Evolutionary conservation across 331 rosid genomes (phyloP).

Genomic region (Erythrophleum ivorense): DNA sequence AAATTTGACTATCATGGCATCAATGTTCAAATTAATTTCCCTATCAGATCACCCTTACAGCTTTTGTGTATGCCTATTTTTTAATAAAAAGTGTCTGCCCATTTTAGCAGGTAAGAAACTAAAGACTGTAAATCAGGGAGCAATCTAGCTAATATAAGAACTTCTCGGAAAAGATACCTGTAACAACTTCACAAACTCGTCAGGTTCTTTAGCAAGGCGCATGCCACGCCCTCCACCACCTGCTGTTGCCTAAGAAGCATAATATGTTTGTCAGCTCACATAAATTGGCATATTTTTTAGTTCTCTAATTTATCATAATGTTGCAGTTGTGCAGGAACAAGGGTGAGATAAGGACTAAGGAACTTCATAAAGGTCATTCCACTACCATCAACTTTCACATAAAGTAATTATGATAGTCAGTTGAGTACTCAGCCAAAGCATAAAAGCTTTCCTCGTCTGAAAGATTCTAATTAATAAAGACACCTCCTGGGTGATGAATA

Average conservation of each 20-base stretch:
- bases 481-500: neutral
- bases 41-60: slow-evolving; percentile 17
- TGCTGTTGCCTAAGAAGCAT: slow-evolving; percentile 84
- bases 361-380: slow-evolving; percentile 4
- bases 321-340: neutral
- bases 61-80: slow-evolving; percentile 23
- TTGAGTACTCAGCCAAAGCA: neutral
- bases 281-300: slow-evolving; percentile 25
- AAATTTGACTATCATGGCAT: slow-evolving; percentile 18
- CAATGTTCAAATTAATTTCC: neutral
- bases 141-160: slow-evolving; percentile 22
- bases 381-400: slow-evolving; percentile 4
- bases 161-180: slow-evolving; percentile 61
- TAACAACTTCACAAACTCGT: slow-evolving; percentile 94
- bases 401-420: neutral
- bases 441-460: neutral
- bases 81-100: neutral
- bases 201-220: slow-evolving; percentile 99
- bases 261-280: slow-evolving; percentile 46
- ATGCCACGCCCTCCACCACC: slow-evolving; percentile 99
- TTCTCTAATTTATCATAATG: neutral
- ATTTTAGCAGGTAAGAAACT: slow-evolving; percentile 23
- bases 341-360: neutral
- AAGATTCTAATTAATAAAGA: neutral
- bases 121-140: slow-evolving; percentile 8